These are phyloP conservation scores for Vigna mungo DNA, from an alignment of 306 rosid species.

Conservation along the genomic window DNA sequence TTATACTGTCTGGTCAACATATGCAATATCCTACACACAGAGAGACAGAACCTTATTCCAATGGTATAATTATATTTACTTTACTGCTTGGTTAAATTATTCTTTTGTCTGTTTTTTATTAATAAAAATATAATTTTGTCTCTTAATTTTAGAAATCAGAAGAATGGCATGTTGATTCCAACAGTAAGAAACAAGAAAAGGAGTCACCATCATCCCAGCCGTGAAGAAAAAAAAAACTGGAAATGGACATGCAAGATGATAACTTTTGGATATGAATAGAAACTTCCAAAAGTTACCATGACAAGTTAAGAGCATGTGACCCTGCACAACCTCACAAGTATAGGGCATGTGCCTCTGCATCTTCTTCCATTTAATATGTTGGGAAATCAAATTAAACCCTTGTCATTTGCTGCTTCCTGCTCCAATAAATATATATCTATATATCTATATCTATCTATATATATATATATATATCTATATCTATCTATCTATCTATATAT, in stretches of 20 bases:
- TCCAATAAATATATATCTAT: too few relatives aligned
- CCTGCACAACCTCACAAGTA: not conserved
- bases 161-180: not conserved
- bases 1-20: too few relatives aligned
- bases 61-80: too few relatives aligned
- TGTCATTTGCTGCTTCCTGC: conserved; percentile 2
- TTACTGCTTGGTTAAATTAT: too few relatives aligned
- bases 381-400: not conserved
- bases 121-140: too few relatives aligned
- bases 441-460: too few relatives aligned
- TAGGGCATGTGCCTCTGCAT: conserved; percentile 29
- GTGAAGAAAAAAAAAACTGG: conserved; percentile 16
- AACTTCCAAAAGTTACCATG: conserved; percentile 15
- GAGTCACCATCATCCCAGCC: conserved; percentile 39
- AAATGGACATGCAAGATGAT: conserved; percentile 34
- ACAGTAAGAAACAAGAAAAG: conserved; percentile 43
- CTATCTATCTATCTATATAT: too few relatives aligned
- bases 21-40: too few relatives aligned
- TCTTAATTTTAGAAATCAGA: too few relatives aligned
- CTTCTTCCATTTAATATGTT: conserved; percentile 31
- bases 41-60: too few relatives aligned
- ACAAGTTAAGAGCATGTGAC: conserved; percentile 7
- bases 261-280: conserved; percentile 14
- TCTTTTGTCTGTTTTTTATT: too few relatives aligned
- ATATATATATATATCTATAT: too few relatives aligned